A percentile compares a stretch with the other conserved stretches of the same genome.
Evolutionary conservation across 805 yeast genomes (phyloP).

Genomic region (Kuraishia hungarica): DNA sequence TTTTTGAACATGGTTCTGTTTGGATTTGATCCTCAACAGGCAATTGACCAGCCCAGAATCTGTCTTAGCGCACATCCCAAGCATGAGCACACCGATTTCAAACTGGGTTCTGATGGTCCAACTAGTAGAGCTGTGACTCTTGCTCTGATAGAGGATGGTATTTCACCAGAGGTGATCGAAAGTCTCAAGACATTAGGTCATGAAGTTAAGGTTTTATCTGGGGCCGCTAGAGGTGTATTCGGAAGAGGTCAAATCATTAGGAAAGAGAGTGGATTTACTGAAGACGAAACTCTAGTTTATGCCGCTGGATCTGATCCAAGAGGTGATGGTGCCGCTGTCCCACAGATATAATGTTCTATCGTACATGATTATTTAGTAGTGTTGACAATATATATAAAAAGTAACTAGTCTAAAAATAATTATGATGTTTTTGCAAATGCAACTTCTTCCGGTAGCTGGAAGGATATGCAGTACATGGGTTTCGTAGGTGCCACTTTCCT

Average conservation of each 20-base stretch:
- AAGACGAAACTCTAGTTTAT: constrained; percentile 31
- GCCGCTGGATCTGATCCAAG: constrained; percentile 74
- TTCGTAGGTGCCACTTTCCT: constrained; percentile 95
- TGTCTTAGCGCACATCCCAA: constrained; percentile 49
- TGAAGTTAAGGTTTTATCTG: constrained; percentile 32
- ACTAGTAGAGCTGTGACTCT: constrained; percentile 48
- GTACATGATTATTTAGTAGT: neutral
- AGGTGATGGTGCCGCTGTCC: constrained; percentile 78
- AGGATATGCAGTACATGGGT: constrained; percentile 88
- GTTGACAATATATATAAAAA: neutral
- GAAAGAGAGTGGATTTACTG: constrained; percentile 20
- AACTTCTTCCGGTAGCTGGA: constrained; percentile 59
- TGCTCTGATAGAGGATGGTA: constrained; percentile 60
- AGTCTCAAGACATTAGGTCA: constrained; percentile 50
- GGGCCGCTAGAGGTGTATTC: constrained; percentile 33
- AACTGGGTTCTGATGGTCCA: constrained; percentile 59
- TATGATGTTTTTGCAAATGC: constrained; percentile 32
- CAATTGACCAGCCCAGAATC: constrained; percentile 69
- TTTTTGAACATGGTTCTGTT: constrained; percentile 56
- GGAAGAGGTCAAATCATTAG: constrained; percentile 73
- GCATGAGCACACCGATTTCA: constrained; percentile 33
- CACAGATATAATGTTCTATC: constrained; percentile 24
- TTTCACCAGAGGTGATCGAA: constrained; percentile 34
- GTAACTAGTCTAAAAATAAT: neutral
- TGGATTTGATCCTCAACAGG: constrained; percentile 61